Base-by-base conservation (phyloP, 2,329 filamentous ascomycete species). In the Claviceps digitariae region DNA sequence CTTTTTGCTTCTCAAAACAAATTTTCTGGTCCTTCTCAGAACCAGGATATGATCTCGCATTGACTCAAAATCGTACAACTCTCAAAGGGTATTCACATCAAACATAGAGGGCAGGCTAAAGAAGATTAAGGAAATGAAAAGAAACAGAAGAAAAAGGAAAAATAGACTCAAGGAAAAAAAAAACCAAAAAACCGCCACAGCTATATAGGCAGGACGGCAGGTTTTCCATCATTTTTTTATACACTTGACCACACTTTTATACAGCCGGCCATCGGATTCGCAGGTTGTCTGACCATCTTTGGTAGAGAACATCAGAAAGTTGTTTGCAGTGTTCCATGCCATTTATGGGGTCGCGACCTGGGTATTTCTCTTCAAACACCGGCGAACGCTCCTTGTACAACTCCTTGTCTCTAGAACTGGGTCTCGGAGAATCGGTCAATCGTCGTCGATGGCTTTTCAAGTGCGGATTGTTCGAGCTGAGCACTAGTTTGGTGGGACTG, bases 251-350 rank as follows among this genome's bases (percentile, higher is more conserved):
- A n/a, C 43, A 15, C 10, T 51, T n/a, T 41, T 49, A 67, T 27
- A 67, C 62, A 29, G 70, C 72, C 2, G 76, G 76, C 86, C 86
- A 90, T 53, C 86, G 75, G 52, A 80, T 77, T 58, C 83, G 82
- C 61, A 97, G 72, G 1, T 89, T 90, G 55, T 94, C 87, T 2
- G 84, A 82, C 93, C 93, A 98, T 45, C 91, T 81, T 17, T 84
- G 82, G 69, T 96, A 97, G 21, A 98, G 78, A 21, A 95, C 87
- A 66, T 96, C 90, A 1, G 87, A 88, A 40, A 97, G 75, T 65
- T 95, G 82, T 64, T 89, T 88, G 59, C 86, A 87, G 69, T 96
- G 91, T 68, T 96, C 90, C 87, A 96, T 91, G 2, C 90, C 91
- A 1, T 82, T 78, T 48, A 70, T 69, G 2, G 76, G 64, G 51